These are phyloP conservation scores for Trichoderma atroviride DNA, from an alignment of 2,329 filamentous ascomycete genomes.

Conservation along the genomic window DNA sequence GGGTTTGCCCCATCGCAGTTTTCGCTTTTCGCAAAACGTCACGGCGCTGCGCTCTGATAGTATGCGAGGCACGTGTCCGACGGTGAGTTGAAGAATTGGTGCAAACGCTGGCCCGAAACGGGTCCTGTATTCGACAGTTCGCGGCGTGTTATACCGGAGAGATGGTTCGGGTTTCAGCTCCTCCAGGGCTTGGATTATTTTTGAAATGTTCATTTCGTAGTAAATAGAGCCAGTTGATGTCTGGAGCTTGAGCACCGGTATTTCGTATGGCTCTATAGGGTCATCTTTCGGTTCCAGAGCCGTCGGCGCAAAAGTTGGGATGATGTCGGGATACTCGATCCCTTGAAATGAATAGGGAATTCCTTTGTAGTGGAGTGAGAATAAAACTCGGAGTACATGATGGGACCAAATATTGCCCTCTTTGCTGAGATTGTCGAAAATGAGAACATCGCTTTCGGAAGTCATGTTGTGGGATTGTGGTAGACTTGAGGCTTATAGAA, in stretches of 20 bases:
- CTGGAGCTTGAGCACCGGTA: background rate
- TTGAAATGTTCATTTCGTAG: background rate
- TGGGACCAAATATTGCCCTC: background rate
- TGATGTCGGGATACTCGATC: background rate
- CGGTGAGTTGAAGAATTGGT: background rate
- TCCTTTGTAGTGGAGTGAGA: background rate
- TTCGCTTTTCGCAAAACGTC: background rate
- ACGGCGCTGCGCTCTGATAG: background rate
- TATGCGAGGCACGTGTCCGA: background rate
- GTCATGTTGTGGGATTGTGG: background rate
- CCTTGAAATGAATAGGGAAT: background rate
- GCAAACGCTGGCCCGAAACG: background rate
- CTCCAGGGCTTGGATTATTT: background rate
- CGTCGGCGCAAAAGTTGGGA: background rate
- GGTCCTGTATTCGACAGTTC: background rate
- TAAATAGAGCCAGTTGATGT: background rate
- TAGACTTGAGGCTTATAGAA: background rate
- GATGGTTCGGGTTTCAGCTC: background rate
- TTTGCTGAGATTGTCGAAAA: background rate
- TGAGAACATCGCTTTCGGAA: background rate
- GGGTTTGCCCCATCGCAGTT: background rate
- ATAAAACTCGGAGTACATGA: background rate
- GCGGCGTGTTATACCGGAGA: background rate
- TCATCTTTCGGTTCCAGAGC: background rate
- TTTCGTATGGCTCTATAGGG: background rate